Evolutionary conservation across 176 grass and related monocot species (phyloP).

Genomic region (Otatea glauca): DNA sequence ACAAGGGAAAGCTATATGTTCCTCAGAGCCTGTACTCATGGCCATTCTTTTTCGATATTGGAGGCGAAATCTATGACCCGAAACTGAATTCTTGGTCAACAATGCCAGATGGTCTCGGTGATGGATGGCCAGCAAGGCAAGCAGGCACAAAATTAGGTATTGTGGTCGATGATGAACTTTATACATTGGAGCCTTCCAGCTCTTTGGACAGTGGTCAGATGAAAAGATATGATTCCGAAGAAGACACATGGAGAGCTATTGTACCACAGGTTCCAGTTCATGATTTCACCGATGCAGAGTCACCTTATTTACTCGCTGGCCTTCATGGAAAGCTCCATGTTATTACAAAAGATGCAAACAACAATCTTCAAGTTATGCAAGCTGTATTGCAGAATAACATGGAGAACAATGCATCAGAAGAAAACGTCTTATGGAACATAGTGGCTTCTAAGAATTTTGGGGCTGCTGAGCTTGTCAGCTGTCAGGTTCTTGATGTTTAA

Average conservation of each 20-base stretch:
- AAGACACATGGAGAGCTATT: constrained; percentile 69
- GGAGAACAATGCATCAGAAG: constrained; percentile 7
- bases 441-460: constrained; percentile 73
- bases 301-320: constrained; percentile 79
- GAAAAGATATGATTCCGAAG: constrained; percentile 67
- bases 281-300: constrained; percentile 70
- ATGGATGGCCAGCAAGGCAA: constrained; percentile 90
- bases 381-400: constrained; percentile 45
- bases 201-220: constrained; percentile 75
- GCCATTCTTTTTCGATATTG: constrained; percentile 88
- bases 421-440: constrained; percentile 60
- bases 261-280: constrained; percentile 59
- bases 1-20: constrained; percentile 69
- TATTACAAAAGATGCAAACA: constrained; percentile 64
- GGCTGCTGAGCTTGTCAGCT: constrained; percentile 76
- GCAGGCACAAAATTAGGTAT: constrained; percentile 76
- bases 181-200: constrained; percentile 77
- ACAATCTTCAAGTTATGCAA: constrained; percentile 60
- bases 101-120: constrained; percentile 77
- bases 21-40: constrained; percentile 91
- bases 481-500: constrained; percentile 76
- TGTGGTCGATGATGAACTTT: constrained; percentile 67
- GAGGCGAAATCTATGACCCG: constrained; percentile 88
- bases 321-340: constrained; percentile 74
- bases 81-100: constrained; percentile 60